These are phyloP conservation scores for Umbelopsis sp. DNA, from an alignment of 192 early-diverging fungal genomes.

Conservation along the genomic window DNA sequence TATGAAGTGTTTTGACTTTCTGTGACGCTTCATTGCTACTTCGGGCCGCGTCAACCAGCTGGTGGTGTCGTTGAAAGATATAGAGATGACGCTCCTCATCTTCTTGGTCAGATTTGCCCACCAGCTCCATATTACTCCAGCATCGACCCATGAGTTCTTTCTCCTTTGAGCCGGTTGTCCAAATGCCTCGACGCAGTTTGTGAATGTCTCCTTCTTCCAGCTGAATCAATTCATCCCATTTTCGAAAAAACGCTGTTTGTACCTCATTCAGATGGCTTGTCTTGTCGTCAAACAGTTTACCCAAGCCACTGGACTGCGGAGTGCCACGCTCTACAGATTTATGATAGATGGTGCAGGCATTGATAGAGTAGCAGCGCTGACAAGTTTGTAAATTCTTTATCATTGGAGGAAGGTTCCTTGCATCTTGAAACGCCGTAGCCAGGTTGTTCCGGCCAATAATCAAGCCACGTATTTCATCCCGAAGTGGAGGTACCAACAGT, in stretches of 20 bases:
- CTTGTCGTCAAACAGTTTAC: conserved; percentile 60
- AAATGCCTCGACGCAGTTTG: conserved; percentile 67
- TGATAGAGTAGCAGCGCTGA: conserved; percentile 62
- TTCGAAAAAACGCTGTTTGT: conserved; percentile 72
- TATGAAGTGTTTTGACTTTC: conserved; percentile 41
- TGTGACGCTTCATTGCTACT: background rate
- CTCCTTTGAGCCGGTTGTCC: conserved; percentile 56
- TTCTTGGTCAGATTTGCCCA: conserved; percentile 23
- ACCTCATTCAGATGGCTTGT: conserved; percentile 59
- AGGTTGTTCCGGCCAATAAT: conserved; percentile 79
- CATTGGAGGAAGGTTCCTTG: conserved; percentile 69
- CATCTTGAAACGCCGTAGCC: conserved; percentile 53
- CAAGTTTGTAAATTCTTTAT: conserved; percentile 64
- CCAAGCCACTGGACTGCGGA: conserved; percentile 57
- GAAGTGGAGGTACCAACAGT: conserved; percentile 57
- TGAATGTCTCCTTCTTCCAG: conserved; percentile 74
- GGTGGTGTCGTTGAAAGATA: conserved; percentile 46
- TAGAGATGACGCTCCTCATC: conserved; percentile 9
- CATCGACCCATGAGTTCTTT: conserved; percentile 50
- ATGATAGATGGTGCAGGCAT: conserved; percentile 75
- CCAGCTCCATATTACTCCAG: conserved; percentile 9
- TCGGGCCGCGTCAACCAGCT: conserved; percentile 12
- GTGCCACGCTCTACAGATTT: conserved; percentile 72
- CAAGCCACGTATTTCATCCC: conserved; percentile 72
- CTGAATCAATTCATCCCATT: conserved; percentile 78